phyloP scores from a whole-genome alignment of 2,329 filamentous ascomycete genomes.

The Trichoderma citrinoviride region DNA sequence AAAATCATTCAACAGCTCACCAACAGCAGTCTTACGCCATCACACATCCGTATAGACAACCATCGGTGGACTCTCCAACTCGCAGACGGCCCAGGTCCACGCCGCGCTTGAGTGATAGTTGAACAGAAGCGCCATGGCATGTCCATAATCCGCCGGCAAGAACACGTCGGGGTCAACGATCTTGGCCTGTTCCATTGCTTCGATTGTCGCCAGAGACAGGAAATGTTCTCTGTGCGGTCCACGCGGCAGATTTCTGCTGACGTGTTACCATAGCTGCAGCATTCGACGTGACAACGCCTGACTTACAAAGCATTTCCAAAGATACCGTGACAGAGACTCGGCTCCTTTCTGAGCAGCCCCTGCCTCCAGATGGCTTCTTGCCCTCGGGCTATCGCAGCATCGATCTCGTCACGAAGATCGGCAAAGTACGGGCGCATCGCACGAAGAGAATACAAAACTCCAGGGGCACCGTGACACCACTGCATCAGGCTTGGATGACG shows the following conservation, averaged over 20 bases:
- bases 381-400: conserved; percentile 50
- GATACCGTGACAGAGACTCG: conserved; percentile 64
- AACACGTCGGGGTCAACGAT: conserved; percentile 35
- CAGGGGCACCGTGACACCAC: conserved; percentile 66
- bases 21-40: background rate
- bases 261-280: background rate
- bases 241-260: conserved; percentile 31
- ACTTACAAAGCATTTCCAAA: conserved; percentile 62
- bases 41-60: conserved; percentile 37
- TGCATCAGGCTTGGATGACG: conserved; percentile 43
- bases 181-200: conserved; percentile 50
- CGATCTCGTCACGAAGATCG: conserved; percentile 51
- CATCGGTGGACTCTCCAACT: conserved; percentile 35
- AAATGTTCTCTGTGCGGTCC: conserved; percentile 50
- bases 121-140: conserved; percentile 34
- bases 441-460: conserved; percentile 57
- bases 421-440: conserved; percentile 57
- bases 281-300: too few species aligned
- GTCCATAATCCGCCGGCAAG: conserved; percentile 39
- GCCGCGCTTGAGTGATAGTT: conserved; percentile 39
- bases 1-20: background rate
- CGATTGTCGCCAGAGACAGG: conserved; percentile 54
- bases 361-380: conserved; percentile 54
- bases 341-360: conserved; percentile 61
- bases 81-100: conserved; percentile 39